Evolutionary conservation across 164 flowering plant species (phyloP).

Genomic region (Euptelea pleiosperma): DNA sequence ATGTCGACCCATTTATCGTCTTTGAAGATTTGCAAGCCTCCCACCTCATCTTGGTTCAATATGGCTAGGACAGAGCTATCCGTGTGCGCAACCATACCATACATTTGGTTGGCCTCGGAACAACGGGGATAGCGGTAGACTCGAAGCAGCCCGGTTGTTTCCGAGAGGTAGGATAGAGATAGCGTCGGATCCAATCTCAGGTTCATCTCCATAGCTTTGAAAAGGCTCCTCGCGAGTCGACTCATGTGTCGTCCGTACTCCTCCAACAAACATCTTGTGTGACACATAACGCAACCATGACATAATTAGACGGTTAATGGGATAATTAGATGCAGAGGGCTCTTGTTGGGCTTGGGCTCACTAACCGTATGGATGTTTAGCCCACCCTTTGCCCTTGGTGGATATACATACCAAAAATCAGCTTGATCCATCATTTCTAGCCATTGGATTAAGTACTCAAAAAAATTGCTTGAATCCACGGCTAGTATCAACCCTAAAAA

Average conservation of each 20-base stretch:
- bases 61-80: constrained; percentile 3
- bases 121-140: constrained; percentile 3
- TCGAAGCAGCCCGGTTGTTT: constrained; percentile 1
- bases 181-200: constrained; percentile 27
- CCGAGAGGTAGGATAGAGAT: constrained; percentile 37
- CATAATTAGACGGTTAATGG: too few relatives aligned
- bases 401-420: too few relatives aligned
- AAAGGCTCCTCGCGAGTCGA: not conserved
- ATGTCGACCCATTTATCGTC: constrained; percentile 1
- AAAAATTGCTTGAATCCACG: too few relatives aligned
- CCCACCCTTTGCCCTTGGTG: too few relatives aligned
- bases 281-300: too few relatives aligned
- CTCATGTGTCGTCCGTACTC: constrained; percentile 40
- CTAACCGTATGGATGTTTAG: too few relatives aligned
- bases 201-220: constrained; percentile 13
- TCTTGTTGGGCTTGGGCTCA: too few relatives aligned
- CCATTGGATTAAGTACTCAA: too few relatives aligned
- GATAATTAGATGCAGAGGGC: too few relatives aligned
- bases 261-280: constrained; percentile 32
- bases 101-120: not conserved
- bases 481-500: too few relatives aligned
- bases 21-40: constrained; percentile 2
- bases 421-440: too few relatives aligned
- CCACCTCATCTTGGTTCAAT: constrained; percentile 1
- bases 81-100: constrained; percentile 1